Evolutionary conservation across 192 early-diverging fungal genomes (phyloP).

Genomic region (Allomyces macrogynus): DNA sequence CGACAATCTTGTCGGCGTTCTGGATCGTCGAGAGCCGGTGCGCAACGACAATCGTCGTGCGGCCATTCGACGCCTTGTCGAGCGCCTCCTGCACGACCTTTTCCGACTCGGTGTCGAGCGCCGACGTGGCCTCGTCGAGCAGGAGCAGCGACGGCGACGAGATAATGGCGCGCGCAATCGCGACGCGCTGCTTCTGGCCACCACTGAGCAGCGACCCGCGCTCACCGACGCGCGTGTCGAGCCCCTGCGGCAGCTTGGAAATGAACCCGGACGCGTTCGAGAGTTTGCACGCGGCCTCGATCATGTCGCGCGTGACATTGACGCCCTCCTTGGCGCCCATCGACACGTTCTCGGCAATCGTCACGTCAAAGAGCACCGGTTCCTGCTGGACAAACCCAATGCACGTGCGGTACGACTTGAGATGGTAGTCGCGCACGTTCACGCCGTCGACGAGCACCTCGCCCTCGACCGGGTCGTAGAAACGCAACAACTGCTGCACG

Average conservation of each 20-base stretch:
- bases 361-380: conserved; percentile 64
- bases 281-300: conserved; percentile 19
- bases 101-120: conserved; percentile 62
- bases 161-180: conserved; percentile 80
- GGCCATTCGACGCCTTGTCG: conserved; percentile 45
- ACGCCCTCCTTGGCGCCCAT: conserved; percentile 32
- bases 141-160: conserved; percentile 71
- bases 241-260: conserved; percentile 51
- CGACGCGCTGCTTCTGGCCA: conserved; percentile 89
- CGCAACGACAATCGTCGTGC: conserved; percentile 83
- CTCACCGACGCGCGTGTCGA: conserved; percentile 71
- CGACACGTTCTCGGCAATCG: conserved; percentile 65
- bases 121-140: conserved; percentile 76
- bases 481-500: conserved; percentile 62
- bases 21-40: conserved; percentile 76
- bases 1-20: conserved; percentile 68
- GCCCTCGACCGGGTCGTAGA: conserved; percentile 47
- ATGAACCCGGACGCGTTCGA: conserved; percentile 75
- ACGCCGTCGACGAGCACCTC: conserved; percentile 49
- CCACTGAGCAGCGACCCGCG: conserved; percentile 53
- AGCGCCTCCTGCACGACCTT: conserved; percentile 64
- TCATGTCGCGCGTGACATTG: conserved; percentile 14
- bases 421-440: conserved; percentile 53
- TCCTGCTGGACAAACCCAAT: conserved; percentile 84
- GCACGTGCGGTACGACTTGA: conserved; percentile 59